Base-by-base conservation (phyloP, 2,329 filamentous ascomycete genomes). In the Metarhizium robertsii region DNA sequence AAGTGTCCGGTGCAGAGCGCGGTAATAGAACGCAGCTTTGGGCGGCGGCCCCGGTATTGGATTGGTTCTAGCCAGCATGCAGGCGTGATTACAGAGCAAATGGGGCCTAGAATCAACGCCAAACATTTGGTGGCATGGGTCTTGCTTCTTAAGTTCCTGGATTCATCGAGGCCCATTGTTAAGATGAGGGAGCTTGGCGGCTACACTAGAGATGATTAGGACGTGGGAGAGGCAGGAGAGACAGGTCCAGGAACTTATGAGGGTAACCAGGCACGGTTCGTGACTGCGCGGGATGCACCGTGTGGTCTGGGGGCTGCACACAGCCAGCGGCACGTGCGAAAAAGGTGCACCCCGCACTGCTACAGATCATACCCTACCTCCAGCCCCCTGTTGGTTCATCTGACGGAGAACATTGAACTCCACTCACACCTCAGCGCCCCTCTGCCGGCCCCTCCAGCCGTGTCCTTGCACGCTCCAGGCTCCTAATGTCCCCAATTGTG, bases 321-420 rank as follows among this genome's bases (percentile, higher is more conserved):
- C 36, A 10, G 13, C 6, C 4, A 2, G 3, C 5, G 16, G n/a
- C 4, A 47, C 45, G 63, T 66, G 57, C 7, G 4, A 47, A 2
- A 6, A 16, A 5, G 2, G 1, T 0, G 0, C 1, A 0, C 0
- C 0, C 0, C 0, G 13, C 51, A 68, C 65, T 59, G 60, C 59
- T 49, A 38, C 50, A 50, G 65, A 62, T 66, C 53, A 51, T 55
- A 52, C 55, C 57, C 61, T 72, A 73, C 61, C 65, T 43, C 50
- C 60, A 67, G 65, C 62, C 60, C 57, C 58, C 60, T 58, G 62
- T 63, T 68, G 68, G 67, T 64, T 75, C 74, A 76, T 75, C 72
- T 75, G 69, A 66, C 66, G 59, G 61, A 58, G 25, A 25, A 25
- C 25, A 25, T 25, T 25, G 56, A 64, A 70, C 69, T 64, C 67